phyloP scores from a whole-genome alignment of 106 monocot genomes.

The Gastrodia elata region DNA sequence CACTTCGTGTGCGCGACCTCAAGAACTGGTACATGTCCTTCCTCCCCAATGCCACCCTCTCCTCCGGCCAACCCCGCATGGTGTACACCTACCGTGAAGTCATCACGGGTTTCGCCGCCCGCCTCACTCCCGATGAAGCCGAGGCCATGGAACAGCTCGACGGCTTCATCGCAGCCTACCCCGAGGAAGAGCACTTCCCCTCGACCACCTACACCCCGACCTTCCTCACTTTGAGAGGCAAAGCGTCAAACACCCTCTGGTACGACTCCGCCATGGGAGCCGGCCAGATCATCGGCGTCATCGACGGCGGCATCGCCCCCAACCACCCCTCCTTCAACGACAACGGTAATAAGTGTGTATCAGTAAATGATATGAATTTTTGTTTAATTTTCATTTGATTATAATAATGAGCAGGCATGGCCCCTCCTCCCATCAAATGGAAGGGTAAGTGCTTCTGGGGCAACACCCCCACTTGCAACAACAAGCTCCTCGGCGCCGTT shows the following conservation, averaged over 20 bases:
- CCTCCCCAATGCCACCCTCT: slow-evolving; percentile 6
- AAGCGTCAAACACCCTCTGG: not conserved
- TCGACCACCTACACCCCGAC: slow-evolving; percentile 49
- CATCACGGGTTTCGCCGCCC: slow-evolving; percentile 27
- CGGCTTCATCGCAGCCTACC: slow-evolving; percentile 35
- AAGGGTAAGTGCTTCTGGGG: slow-evolving; percentile 13
- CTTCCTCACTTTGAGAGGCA: slow-evolving; percentile 32
- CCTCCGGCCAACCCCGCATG: not conserved
- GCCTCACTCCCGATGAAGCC: slow-evolving; percentile 27
- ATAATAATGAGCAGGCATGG: no score
- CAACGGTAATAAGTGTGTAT: no score
- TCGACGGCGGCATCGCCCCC: slow-evolving; percentile 36
- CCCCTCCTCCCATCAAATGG: slow-evolving; percentile 20
- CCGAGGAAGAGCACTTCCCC: not conserved
- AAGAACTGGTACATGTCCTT: slow-evolving; percentile 19
- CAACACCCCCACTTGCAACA: slow-evolving; percentile 2
- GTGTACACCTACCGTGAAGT: slow-evolving; percentile 5
- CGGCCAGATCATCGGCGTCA: slow-evolving; percentile 36
- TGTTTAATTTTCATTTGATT: no score
- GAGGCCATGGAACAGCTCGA: slow-evolving; percentile 13
- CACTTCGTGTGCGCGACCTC: not conserved
- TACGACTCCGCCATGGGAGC: slow-evolving; percentile 9
- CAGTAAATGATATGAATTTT: no score
- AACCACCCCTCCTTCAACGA: slow-evolving; percentile 33
- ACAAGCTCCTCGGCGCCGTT: slow-evolving; percentile 18